Evolutionary conservation across 2,329 filamentous ascomycete genomes (phyloP), one percentile per base, ranked within the genome.

Genomic region (Pyricularia sp.): DNA sequence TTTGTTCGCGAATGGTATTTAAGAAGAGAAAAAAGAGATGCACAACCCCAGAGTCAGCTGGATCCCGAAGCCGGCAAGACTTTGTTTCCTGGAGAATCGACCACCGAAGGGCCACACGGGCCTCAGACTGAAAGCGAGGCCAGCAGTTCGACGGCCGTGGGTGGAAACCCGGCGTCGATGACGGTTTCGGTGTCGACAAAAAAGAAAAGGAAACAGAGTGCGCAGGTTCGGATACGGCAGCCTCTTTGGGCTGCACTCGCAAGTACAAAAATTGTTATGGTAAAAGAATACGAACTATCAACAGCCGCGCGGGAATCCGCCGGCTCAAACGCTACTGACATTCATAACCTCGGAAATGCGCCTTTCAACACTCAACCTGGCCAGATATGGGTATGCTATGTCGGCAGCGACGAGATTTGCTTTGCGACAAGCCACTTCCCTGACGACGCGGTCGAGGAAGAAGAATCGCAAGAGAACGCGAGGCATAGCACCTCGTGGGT

Each of bases 221-320:
- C 93, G 70, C 92, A 95, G 79, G 93, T 97, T 73, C 86, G 94
- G 78, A 92, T 93, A 77, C 90, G 93, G 76, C 94, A 97, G 80
- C 94, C 94, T 66, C 87, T 97, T 72, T 97, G 94, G 94, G 93
- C 94, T 72, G 94, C 94, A 65, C 86, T 97, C 74, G 94, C 94
- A 67, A 97, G 93, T 81, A 97, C 94, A 76, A 97, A 97, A 84
- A 94, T 97, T 77, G 94, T 95, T 74, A 93, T 97, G 80, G 90
- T 96, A 76, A 95, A 97, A 81, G 94, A 93, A 79, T 92, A 92
- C 74, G 91, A 93, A 80, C 87, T 96, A 77, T 94, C 92, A 72
- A 89, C 92, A 77, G 88, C 90, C 69, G 86, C 90, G 70, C 87
- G 87, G 69, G 91, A 93, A 79, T 90, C 89, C 67, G 88, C 86